These are phyloP conservation scores for Teunomyces panamensis DNA, from an alignment of 805 yeast species.

Conservation along the genomic window DNA sequence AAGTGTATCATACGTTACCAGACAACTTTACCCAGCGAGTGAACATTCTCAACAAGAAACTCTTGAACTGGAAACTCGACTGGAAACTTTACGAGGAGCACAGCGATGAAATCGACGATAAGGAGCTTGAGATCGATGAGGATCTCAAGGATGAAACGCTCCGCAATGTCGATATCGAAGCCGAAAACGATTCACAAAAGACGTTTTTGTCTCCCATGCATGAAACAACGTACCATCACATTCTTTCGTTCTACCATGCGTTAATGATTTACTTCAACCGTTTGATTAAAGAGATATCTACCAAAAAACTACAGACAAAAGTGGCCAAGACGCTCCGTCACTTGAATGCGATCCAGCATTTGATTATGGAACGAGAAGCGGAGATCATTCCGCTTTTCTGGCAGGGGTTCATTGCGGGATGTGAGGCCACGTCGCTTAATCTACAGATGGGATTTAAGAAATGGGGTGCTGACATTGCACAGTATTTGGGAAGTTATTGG, in stretches of 20 bases:
- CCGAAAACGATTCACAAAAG: constrained; percentile 11
- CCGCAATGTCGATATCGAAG: constrained; percentile 9
- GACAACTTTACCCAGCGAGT: constrained; percentile 34
- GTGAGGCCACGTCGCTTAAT: constrained; percentile 60
- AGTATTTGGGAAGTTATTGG: constrained; percentile 70
- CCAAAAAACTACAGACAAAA: constrained; percentile 57
- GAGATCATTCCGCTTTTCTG: constrained; percentile 76
- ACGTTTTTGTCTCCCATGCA: constrained; percentile 52
- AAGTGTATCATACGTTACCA: constrained; percentile 22
- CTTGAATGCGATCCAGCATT: constrained; percentile 56
- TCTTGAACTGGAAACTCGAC: constrained; percentile 63
- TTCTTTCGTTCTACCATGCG: constrained; percentile 73
- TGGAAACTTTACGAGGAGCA: constrained; percentile 53
- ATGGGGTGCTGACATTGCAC: constrained; percentile 68
- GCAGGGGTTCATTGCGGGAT: constrained; percentile 88
- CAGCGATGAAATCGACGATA: constrained; percentile 7
- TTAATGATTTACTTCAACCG: constrained; percentile 69
- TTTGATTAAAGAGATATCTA: constrained; percentile 53
- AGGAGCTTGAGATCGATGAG: constrained; percentile 11
- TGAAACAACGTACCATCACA: constrained; percentile 76
- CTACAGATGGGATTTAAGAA: constrained; percentile 64
- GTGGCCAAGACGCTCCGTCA: constrained; percentile 62
- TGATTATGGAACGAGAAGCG: constrained; percentile 54
- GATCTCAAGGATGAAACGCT: constrained; percentile 9
- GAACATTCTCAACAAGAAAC: constrained; percentile 20